These are phyloP conservation scores for Phytophthora chlamydospora DNA, from an alignment of 352 stramenopile genomes.

Conservation along the genomic window DNA sequence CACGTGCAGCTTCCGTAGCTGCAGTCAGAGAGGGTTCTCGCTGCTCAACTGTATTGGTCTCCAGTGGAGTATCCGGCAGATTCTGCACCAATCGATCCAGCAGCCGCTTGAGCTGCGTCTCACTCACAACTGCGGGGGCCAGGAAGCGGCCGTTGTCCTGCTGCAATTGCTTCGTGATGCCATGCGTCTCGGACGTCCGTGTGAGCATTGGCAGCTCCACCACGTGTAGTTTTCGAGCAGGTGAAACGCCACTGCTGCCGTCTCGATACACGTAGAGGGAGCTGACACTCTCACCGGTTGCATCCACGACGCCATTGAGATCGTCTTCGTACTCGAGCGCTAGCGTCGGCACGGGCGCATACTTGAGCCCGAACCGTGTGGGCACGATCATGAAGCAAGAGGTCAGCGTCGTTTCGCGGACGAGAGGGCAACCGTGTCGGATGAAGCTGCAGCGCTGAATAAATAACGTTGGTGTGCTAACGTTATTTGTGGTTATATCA, in stretches of 20 bases:
- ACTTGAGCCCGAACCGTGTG: constrained; percentile 86
- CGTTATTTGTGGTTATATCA: no score
- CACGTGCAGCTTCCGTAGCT: constrained; percentile 8
- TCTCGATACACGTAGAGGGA: constrained; percentile 73
- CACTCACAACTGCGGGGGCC: constrained; percentile 62
- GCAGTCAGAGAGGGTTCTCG: not conserved
- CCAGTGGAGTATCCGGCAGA: constrained; percentile 26
- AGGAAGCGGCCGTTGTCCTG: constrained; percentile 72
- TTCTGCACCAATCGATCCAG: constrained; percentile 69
- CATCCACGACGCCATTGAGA: constrained; percentile 42
- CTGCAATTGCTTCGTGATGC: constrained; percentile 62
- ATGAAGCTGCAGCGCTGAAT: not conserved
- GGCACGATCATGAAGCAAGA: constrained; percentile 63
- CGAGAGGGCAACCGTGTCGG: constrained; percentile 9
- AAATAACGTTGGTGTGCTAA: no score
- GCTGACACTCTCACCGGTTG: constrained; percentile 20
- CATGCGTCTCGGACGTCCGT: constrained; percentile 44
- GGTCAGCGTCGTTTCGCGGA: constrained; percentile 31
- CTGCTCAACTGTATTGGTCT: constrained; percentile 1
- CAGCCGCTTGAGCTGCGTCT: constrained; percentile 66
- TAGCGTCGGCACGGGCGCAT: constrained; percentile 75
- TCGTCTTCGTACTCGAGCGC: constrained; percentile 86
- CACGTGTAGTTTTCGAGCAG: constrained; percentile 63
- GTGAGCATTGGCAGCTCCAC: constrained; percentile 77
- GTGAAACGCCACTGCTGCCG: not conserved